These are phyloP conservation scores for Penicillium lagena DNA, from an alignment of 495 filamentous ascomycete species.

Conservation along the genomic window DNA sequence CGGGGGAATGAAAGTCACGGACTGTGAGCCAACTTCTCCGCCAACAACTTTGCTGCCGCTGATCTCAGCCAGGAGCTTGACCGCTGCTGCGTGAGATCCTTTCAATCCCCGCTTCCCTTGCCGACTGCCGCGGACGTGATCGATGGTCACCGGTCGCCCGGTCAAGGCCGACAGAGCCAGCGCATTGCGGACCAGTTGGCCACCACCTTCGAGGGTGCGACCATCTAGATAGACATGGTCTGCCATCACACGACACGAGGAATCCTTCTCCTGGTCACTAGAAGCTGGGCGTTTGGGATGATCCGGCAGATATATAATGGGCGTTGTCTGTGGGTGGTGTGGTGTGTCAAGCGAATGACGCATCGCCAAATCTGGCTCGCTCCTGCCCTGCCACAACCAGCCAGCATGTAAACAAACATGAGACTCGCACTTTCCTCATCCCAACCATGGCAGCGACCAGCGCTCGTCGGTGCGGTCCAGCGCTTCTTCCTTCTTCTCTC, in stretches of 20 bases:
- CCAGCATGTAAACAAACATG: too few relatives aligned
- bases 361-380: too few relatives aligned
- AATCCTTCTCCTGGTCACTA: too few relatives aligned
- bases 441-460: too few relatives aligned
- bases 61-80: conserved; percentile 57
- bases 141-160: conserved; percentile 55
- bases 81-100: conserved; percentile 63
- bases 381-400: too few relatives aligned
- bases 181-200: conserved; percentile 72
- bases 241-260: too few relatives aligned
- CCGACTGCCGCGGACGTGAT: conserved; percentile 66
- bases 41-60: conserved; percentile 55
- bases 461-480: not conserved
- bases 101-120: conserved; percentile 57
- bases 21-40: conserved; percentile 46
- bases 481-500: not conserved
- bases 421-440: too few relatives aligned
- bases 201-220: conserved; percentile 74
- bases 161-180: conserved; percentile 64
- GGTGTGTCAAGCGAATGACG: too few relatives aligned
- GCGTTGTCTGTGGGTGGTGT: too few relatives aligned
- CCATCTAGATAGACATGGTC: conserved; percentile 51
- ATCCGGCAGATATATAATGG: too few relatives aligned
- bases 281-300: too few relatives aligned
- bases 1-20: conserved; percentile 45